Percentiles rank a stretch among this genome's conserved stretches.
Evolutionary conservation across 2,329 filamentous ascomycete genomes (phyloP).

Genomic region (Trichoderma aggressivum): DNA sequence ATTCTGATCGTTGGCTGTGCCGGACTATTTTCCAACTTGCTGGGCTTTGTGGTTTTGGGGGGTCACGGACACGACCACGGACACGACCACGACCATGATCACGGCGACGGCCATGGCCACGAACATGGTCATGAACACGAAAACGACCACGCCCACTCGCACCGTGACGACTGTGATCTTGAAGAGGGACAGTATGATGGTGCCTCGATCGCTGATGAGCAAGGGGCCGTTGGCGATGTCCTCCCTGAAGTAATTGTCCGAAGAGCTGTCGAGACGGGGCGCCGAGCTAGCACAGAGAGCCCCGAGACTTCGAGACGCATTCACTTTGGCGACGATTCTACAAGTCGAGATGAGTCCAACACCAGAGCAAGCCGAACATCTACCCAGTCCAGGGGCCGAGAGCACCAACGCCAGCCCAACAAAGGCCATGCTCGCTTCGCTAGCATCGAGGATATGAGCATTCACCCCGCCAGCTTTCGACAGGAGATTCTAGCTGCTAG

Average conservation of each 20-base stretch:
- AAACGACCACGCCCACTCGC: slow-evolving; percentile 34
- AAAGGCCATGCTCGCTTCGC: slow-evolving; percentile 57
- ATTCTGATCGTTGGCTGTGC: slow-evolving; percentile 86
- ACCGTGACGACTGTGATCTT: slow-evolving; percentile 36
- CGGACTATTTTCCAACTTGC: slow-evolving; percentile 82
- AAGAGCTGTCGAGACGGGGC: slow-evolving; percentile 36
- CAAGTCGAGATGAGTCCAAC: slow-evolving; percentile 28
- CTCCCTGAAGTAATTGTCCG: slow-evolving; percentile 61
- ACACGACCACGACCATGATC: slow-evolving; percentile 68
- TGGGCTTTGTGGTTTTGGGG: slow-evolving; percentile 87
- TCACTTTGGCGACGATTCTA: slow-evolving; percentile 36
- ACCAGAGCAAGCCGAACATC: slow-evolving; percentile 30
- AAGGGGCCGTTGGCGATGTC: slow-evolving; percentile 57
- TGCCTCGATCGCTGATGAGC: slow-evolving; percentile 49
- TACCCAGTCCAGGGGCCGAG: slow-evolving; percentile 38
- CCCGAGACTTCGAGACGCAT: slow-evolving; percentile 39
- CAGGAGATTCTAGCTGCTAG: slow-evolving; percentile 88
- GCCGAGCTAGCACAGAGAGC: slow-evolving; percentile 29
- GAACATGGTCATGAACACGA: slow-evolving; percentile 37
- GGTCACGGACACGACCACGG: slow-evolving; percentile 76
- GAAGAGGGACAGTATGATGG: slow-evolving; percentile 51
- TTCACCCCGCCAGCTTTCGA: slow-evolving; percentile 85
- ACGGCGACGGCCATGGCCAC: slow-evolving; percentile 47
- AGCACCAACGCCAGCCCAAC: slow-evolving; percentile 43
- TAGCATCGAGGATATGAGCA: slow-evolving; percentile 70